Evolutionary conservation across 1,139 yeast species (phyloP), one percentile per base, ranked within the genome.

Genomic region (Hansenula anomala): DNA sequence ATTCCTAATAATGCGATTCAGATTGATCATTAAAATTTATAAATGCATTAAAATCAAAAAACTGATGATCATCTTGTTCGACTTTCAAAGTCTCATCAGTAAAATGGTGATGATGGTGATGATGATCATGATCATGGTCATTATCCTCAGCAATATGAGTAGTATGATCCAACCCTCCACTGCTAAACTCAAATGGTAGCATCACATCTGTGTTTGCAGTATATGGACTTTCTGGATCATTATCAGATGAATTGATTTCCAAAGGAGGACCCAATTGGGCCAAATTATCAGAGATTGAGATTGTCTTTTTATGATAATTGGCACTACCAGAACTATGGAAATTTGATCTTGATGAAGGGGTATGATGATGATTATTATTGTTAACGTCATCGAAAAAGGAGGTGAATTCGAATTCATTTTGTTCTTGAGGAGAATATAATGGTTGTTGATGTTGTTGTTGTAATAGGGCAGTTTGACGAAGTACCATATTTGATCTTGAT

Each of bases 31-130:
- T 20, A 20, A 6, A 43, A 32, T 36, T 39, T 19, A 44, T 47
- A 36, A 52, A 52, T 4, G 54, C 55, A 16, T 41, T 40, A 36
- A 49, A 46, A 37, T 52, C 55, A 33, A 52, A 49, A 35, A 43
- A 38, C 19, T 49, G 35, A 6, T 17, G 11, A 38, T 31, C 30
- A n/a, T 36, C 28, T 15, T 25, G n/a, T n/a, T n/a, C n/a, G n/a
- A n/a, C 34, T 27, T 33, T 33, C 6, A 32, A 32, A n/a, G 33
- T 19, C 6, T 29, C 33, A 19, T 30, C 28, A 28, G 12, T 22
- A 6, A n/a, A n/a, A n/a, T n/a, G n/a, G n/a, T n/a, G n/a, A n/a
- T n/a, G n/a, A n/a, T n/a, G n/a, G n/a, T n/a, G n/a, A n/a, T n/a
- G n/a, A n/a, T n/a, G n/a, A n/a, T n/a, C n/a, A n/a, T n/a, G n/a